phyloP scores from a whole-genome alignment of 2,329 filamentous ascomycete species.

The Colletotrichum sp. region DNA sequence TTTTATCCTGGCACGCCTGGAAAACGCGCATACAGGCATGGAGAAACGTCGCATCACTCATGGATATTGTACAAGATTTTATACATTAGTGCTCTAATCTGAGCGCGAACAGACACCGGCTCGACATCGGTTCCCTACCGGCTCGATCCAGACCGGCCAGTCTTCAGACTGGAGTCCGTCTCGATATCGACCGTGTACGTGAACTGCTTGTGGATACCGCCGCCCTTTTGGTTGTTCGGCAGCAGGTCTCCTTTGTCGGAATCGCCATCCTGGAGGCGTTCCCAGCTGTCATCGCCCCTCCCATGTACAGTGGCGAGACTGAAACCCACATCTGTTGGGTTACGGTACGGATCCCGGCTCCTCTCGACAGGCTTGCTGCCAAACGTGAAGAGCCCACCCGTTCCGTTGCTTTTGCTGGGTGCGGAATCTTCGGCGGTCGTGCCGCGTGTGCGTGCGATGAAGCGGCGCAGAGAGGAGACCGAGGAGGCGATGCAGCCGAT shows the following conservation, averaged over 20 bases:
- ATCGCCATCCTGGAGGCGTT: slow-evolving; percentile 20
- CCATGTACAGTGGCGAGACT: slow-evolving; percentile 15
- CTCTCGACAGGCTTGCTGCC: slow-evolving; percentile 17
- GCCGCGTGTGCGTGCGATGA: slow-evolving; percentile 15
- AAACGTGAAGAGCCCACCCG: slow-evolving; percentile 8
- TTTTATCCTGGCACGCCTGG: background rate
- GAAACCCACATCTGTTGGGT: slow-evolving; percentile 19
- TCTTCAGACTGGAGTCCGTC: background rate
- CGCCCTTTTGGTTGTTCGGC: background rate
- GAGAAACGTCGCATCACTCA: background rate
- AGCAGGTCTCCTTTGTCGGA: slow-evolving; percentile 19
- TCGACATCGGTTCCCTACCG: background rate
- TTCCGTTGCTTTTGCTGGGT: background rate
- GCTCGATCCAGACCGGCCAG: background rate
- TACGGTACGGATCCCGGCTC: slow-evolving; percentile 11
- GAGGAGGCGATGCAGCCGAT: slow-evolving; percentile 26
- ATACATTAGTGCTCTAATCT: background rate
- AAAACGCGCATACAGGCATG: background rate
- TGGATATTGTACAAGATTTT: slow-evolving; percentile 15
- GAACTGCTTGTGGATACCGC: slow-evolving; percentile 19
- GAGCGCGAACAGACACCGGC: background rate
- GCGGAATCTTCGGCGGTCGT: slow-evolving; percentile 8
- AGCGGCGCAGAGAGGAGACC: slow-evolving; percentile 20
- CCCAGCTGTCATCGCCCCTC: slow-evolving; percentile 17
- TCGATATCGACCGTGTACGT: slow-evolving; percentile 18